These are phyloP conservation scores for Fraxinus angustifolia DNA, from an alignment of 305 asterid species.

Conservation along the genomic window DNA sequence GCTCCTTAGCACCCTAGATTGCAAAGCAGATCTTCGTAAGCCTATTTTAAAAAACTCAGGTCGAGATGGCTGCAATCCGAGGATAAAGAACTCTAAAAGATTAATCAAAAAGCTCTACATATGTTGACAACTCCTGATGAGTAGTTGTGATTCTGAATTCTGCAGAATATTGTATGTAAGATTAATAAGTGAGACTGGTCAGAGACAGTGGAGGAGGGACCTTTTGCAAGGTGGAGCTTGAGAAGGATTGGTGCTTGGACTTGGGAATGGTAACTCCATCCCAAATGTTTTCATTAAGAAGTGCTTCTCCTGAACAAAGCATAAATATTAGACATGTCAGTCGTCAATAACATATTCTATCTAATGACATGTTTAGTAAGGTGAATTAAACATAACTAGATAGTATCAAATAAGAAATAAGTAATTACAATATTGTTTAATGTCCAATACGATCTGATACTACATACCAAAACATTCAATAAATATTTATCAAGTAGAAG, in stretches of 20 bases:
- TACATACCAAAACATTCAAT: not conserved
- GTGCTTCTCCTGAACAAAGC: conserved; percentile 83
- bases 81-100: conserved; percentile 43
- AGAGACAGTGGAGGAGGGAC: conserved; percentile 93
- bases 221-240: conserved; percentile 95
- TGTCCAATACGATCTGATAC: not conserved
- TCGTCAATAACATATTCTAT: not conserved
- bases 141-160: conserved; percentile 34
- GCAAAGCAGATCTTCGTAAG: conserved; percentile 67
- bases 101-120: conserved; percentile 37
- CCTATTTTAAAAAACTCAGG: conserved; percentile 70
- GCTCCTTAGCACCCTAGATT: conserved; percentile 65
- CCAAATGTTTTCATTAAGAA: conserved; percentile 91
- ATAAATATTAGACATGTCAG: not conserved
- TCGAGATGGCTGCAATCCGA: conserved; percentile 66
- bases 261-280: conserved; percentile 60
- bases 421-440: not conserved
- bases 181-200: conserved; percentile 37
- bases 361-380: not conserved
- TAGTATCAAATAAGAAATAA: not conserved
- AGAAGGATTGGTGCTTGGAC: conserved; percentile 49
- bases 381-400: not conserved
- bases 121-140: conserved; percentile 32
- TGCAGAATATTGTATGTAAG: conserved; percentile 17
- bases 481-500: not conserved